Conservation (phyloP, 2,329 filamentous ascomycete genomes). For the Mollisia scopiformis region DNA sequence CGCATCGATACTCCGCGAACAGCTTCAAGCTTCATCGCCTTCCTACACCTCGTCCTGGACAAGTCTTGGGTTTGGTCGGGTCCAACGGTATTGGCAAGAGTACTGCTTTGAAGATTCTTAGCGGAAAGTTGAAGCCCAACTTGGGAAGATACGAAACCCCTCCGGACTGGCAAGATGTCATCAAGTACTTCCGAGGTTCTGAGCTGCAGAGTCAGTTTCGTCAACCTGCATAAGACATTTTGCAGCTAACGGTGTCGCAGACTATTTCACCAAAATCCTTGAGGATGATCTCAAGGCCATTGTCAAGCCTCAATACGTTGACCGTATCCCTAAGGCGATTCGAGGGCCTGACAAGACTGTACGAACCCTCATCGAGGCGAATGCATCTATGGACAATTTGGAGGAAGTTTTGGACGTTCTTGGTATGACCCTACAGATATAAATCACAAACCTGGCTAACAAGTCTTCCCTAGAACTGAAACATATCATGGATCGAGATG, state of each 20-base stretch:
- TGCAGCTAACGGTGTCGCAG: constrained; percentile 45
- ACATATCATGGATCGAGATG: constrained; percentile 90
- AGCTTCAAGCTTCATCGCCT: constrained; percentile 99
- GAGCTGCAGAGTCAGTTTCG: constrained; percentile 83
- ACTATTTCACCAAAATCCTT: constrained; percentile 98
- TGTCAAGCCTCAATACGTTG: constrained; percentile 97
- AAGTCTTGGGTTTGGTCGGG: constrained; percentile 94
- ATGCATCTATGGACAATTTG: constrained; percentile 76
- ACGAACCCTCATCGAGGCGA: constrained; percentile 74
- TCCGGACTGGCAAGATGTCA: constrained; percentile 98
- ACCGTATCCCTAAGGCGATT: constrained; percentile 94
- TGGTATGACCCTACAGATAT: constrained; percentile 43
- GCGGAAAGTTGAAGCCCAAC: constrained; percentile 98
- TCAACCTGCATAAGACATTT: neutral
- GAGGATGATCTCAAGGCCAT: constrained; percentile 98
- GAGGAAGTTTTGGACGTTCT: constrained; percentile 82
- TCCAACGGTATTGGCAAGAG: constrained; percentile 99
- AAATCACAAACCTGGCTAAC: neutral
- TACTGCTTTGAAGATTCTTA: constrained; percentile 98
- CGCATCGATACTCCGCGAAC: constrained; percentile 98
- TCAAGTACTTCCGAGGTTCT: constrained; percentile 97
- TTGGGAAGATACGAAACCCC: constrained; percentile 93
- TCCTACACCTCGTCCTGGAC: constrained; percentile 92
- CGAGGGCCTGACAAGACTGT: constrained; percentile 82
- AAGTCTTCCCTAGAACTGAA: constrained; percentile 67